These are phyloP conservation scores for Ustilago bromivora DNA, from an alignment of 1,284 basidiomycete genomes.

Conservation along the genomic window DNA sequence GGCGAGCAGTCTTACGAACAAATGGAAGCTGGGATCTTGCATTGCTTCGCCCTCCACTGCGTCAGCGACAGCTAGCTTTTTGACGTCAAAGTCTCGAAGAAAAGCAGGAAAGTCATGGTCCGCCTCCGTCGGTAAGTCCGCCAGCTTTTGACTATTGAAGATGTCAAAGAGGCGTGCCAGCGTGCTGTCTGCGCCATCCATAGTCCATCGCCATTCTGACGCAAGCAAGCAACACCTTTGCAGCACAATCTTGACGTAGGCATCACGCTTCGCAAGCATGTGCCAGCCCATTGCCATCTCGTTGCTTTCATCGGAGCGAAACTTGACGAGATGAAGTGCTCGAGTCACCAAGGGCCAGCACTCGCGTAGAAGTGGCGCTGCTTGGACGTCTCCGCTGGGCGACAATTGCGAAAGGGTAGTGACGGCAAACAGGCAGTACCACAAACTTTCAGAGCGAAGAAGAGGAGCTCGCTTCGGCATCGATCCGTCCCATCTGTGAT, in stretches of 20 bases:
- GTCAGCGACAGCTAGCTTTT: slow-evolving; percentile 14
- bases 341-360: slow-evolving; percentile 76
- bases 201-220: slow-evolving; percentile 80
- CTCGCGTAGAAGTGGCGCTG: slow-evolving; percentile 73
- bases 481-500: slow-evolving; percentile 48
- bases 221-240: slow-evolving; percentile 80
- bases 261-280: slow-evolving; percentile 77
- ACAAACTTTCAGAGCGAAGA: slow-evolving; percentile 73
- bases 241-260: slow-evolving; percentile 80
- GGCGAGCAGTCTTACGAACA: slow-evolving; percentile 83
- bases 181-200: slow-evolving; percentile 74
- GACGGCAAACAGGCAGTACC: slow-evolving; percentile 79
- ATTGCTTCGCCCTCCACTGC: slow-evolving; percentile 67
- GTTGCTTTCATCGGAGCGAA: slow-evolving; percentile 74
- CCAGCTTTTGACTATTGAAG: slow-evolving; percentile 83
- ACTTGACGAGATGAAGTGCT: slow-evolving; percentile 70
- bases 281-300: slow-evolving; percentile 72
- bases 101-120: slow-evolving; percentile 82
- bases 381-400: slow-evolving; percentile 73
- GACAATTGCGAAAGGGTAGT: slow-evolving; percentile 85
- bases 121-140: slow-evolving; percentile 80
- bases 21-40: slow-evolving; percentile 80
- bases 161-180: slow-evolving; percentile 80
- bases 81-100: slow-evolving; percentile 74
- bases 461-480: slow-evolving; percentile 73